Conservation (phyloP, 805 yeast genomes). For the Yarrowia alimentaria region DNA sequence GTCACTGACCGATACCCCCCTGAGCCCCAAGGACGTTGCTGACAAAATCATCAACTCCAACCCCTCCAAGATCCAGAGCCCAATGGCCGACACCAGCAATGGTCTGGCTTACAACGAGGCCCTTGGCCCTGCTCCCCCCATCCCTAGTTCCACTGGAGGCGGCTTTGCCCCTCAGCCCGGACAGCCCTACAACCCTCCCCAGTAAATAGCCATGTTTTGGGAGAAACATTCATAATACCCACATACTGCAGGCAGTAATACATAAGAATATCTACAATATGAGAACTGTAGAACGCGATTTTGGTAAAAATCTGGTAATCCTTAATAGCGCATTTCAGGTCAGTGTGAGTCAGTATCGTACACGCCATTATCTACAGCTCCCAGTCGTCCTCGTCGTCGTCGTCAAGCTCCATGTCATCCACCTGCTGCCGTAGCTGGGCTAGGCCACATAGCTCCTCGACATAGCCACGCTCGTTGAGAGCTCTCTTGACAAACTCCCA, state of each 20-base stretch:
- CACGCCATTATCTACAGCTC: conserved; percentile 1
- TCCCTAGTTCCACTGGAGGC: not conserved
- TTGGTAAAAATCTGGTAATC: too few relatives aligned
- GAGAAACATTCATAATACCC: too few relatives aligned
- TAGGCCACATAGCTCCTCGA: conserved; percentile 80
- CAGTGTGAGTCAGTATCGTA: conserved; percentile 31
- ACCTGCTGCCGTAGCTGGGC: conserved; percentile 69
- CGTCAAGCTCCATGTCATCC: conserved; percentile 49
- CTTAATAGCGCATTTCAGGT: too few relatives aligned
- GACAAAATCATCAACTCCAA: conserved; percentile 9
- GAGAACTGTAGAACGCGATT: too few relatives aligned
- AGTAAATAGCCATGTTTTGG: too few relatives aligned
- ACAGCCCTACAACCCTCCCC: not conserved
- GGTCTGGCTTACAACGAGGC: conserved; percentile 14
- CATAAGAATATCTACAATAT: too few relatives aligned
- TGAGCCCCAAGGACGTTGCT: conserved; percentile 4
- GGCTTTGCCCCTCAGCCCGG: conserved; percentile 3
- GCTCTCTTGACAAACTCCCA: conserved; percentile 83
- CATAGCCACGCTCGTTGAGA: conserved; percentile 59
- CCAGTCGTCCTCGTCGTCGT: conserved; percentile 11
- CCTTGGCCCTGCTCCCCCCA: not conserved
- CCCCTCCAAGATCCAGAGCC: not conserved
- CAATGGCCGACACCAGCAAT: conserved; percentile 1
- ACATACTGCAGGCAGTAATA: too few relatives aligned
- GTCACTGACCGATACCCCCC: conserved; percentile 41